Evolutionary conservation across 192 early-diverging fungal genomes (phyloP), one percentile per base, ranked within the genome.

Genomic region (Neocallimastix lanati): DNA sequence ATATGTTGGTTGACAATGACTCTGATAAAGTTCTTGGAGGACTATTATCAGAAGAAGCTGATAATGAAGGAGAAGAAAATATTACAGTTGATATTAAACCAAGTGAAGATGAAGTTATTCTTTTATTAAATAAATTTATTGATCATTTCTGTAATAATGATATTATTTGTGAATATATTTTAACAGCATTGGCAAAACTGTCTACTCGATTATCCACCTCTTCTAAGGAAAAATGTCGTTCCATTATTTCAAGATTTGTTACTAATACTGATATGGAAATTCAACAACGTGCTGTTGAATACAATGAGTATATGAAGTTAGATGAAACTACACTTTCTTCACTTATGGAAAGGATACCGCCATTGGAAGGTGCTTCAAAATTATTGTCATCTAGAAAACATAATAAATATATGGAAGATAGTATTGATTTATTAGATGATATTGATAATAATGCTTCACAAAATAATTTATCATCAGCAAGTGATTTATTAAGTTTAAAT

Each of bases 261-360:
- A 87, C 86, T 13, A 92, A 93, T 78, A 91, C 93, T 78, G 92
- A 96, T 81, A 90, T 95, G 1, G 98, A 99, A 85, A 91, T 96
- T 77, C 98, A 99, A 83, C 91, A 95, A 82, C 93, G 98, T 40
- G 94, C 96, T 11, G 93, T 95, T 13, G 98, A 99, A 86, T 98
- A 92, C 82, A 87, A 85, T 16, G 90, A 92, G 78, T 85, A 98
- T 21, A 92, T 95, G 79, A 58, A 83, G 76, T 80, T 87, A 18
- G 91, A 92, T 79, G 76, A 76, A 87, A 93, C 84, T 85, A 93
- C 78, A 76, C 90, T 92, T 29, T 87, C 90, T 12, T 93, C 91
- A 33, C 88, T 95, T n/a, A 82, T 98, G 37, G 98, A 99, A 80
- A 88, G 94, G 76, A 96, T 99, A 92, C 97, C 98, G 2, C 91